Conservation (phyloP, 2,329 filamentous ascomycete genomes). For the Aspergillus fructus region DNA sequence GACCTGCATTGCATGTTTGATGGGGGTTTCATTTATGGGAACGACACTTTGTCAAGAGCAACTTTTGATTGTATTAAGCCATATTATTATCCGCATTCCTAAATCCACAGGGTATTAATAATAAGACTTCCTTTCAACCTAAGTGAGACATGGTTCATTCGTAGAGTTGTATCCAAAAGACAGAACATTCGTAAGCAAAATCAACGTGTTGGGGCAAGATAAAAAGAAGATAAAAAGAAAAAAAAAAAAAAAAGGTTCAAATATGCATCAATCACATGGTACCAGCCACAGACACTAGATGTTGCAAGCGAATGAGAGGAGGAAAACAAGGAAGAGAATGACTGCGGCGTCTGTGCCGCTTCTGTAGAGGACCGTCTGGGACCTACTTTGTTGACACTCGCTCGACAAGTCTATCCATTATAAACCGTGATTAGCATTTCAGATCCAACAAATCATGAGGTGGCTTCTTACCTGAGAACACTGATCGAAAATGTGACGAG, state of each 20-base stretch:
- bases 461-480: conserved; percentile 61
- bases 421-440: conserved; percentile 23
- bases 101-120: conserved; percentile 11
- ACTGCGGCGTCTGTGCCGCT: neutral
- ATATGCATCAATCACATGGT: conserved; percentile 4
- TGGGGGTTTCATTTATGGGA: neutral
- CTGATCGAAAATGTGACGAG: conserved; percentile 85
- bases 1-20: conserved; percentile 49
- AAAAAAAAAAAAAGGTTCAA: neutral
- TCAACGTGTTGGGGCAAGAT: neutral
- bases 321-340: neutral
- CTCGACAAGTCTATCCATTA: conserved; percentile 37
- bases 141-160: neutral
- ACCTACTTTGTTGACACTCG: conserved; percentile 25
- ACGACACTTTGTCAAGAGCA: neutral
- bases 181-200: neutral
- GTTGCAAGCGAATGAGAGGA: neutral
- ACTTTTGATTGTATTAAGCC: conserved; percentile 5
- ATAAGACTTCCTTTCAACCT: neutral
- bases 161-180: neutral
- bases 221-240: neutral
- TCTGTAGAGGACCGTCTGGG: neutral
- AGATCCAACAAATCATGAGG: conserved; percentile 7
- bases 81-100: conserved; percentile 17
- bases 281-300: conserved; percentile 7